Evolutionary conservation across 2,329 filamentous ascomycete genomes (phyloP).

Genomic region (Xylariales sp.): DNA sequence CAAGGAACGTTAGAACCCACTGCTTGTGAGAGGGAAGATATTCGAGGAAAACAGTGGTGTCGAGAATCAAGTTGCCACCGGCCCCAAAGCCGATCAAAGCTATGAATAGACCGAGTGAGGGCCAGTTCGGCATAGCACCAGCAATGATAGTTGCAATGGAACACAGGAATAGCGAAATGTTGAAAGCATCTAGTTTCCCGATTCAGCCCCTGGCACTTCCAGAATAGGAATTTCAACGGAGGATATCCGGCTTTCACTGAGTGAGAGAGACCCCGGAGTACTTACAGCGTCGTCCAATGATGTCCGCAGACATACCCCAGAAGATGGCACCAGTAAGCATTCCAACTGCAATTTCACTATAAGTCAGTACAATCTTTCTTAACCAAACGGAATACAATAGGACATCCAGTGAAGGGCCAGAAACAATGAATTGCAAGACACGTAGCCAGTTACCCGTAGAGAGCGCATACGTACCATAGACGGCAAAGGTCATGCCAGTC

Average conservation of each 20-base stretch:
- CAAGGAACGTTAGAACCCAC: conserved; percentile 62
- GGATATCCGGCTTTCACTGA: not conserved
- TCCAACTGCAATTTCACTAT: conserved; percentile 27
- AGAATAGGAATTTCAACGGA: not conserved
- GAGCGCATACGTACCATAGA: conserved; percentile 43
- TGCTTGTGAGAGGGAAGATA: conserved; percentile 49
- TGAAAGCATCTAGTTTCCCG: too few relatives aligned
- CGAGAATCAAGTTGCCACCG: conserved; percentile 60
- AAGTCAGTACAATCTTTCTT: not conserved
- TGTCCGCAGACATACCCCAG: conserved; percentile 64
- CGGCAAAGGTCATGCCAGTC: conserved; percentile 57
- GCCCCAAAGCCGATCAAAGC: conserved; percentile 59
- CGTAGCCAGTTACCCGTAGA: too few relatives aligned
- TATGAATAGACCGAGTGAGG: conserved; percentile 59
- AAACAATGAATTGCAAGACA: not conserved
- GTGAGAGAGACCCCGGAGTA: not conserved
- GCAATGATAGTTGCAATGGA: conserved; percentile 59
- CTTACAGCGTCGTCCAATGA: conserved; percentile 58
- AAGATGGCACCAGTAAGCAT: conserved; percentile 57
- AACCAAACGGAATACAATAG: too few relatives aligned
- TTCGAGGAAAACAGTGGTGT: conserved; percentile 49
- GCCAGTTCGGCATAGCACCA: conserved; percentile 64
- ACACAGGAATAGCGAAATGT: conserved; percentile 60
- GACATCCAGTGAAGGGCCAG: too few relatives aligned
- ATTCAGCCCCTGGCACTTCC: conserved; percentile 33